Evolutionary conservation across 2,329 filamentous ascomycete species (phyloP), one percentile per base, ranked within the genome.

Genomic region (Nigrospora osmanthi): DNA sequence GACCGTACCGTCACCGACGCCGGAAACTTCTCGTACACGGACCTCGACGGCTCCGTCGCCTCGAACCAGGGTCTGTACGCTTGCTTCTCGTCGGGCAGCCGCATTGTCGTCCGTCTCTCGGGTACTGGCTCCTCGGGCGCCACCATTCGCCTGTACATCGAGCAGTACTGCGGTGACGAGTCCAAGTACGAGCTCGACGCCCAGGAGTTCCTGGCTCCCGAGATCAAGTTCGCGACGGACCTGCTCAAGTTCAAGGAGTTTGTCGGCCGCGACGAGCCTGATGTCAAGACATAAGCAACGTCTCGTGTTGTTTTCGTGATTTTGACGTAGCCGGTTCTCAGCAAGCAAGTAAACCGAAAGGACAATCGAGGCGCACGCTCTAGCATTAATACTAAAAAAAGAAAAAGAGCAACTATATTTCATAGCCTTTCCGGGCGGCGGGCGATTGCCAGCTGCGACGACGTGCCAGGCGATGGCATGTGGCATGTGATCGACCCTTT

Each of bases 21-120:
- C 7, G 93, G 90, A 54, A 90, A 98, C 77, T 98, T 98, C 69
- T 89, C 88, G 31, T 98, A 98, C 78, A 97, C 89, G 10, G 93
- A 98, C 62, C 83, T 98, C n/a, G 93, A 98, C 60, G 93, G 91
- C 50, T 95, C 89, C 53, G 88, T 97, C 44, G 86, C 89, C 60
- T 88, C 89, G 64, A 94, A 96, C 75, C 93, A 98, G 73, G 93
- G 93, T 53, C 82, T 98, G 56, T 98, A 87, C 63, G 87, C 90
- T 64, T 87, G 87, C 67, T 97, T 97, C 69, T 89, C 89, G 45
- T 90, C 94, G 47, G 91, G 91, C 51, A 95, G 88, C 71, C 86
- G 93, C 55, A 91, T 97, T 49, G 89, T 98, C 43, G 89, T 97
- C 47, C 87, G 93, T 58, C 76, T 98, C 48, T 97, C 91, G 2